Base-by-base conservation (phyloP, 768 basidiomycete genomes). In the Bullera alba region DNA sequence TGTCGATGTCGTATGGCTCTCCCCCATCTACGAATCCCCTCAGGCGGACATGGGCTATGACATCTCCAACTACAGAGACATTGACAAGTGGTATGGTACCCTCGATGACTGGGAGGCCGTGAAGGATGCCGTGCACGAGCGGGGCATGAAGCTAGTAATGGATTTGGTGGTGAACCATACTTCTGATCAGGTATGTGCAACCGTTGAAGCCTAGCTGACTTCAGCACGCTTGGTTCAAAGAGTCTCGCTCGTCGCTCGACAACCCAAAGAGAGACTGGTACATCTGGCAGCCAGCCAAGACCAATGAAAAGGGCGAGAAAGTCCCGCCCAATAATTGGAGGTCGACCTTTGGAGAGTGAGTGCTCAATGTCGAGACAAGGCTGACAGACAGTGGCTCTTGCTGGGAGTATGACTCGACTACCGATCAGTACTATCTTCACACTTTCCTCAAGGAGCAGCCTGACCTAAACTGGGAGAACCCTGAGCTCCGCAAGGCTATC, bases 81-180 rank as follows among this genome's bases (percentile, higher is more conserved):
- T 60, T n/a, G 52, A 64, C 41, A 46, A 27, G 2, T 41, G 50
- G 21, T 67, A 63, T 34, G 85, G 84, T 1, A 81, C 80, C 0
- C 60, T 85, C 10, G 74, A 72, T 1, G 83, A 74, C 41, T 62
- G 69, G 51, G 64, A 72, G 5, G 55, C n/a, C 14, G 37, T 76
- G 16, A 51, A 70, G 42, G 51, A 61, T 26, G 60, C 46, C 2
- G 74, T 79, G 14, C 83, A 86, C 54, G 67, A 78, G 22, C 75
- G 80, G 30, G 83, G 81, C 0, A 83, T 87, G 80, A 85, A 84
- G 60, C 75, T 85, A 17, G 78, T 86, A 72, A 84, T 85, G 81
- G 84, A 87, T 62, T 77, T 87, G 1, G 85, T 86, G 23, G 81
- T 82, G 7, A 86, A 86, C 67, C 84, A 85, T 63, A 79, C 80